phyloP scores from a whole-genome alignment of 345 rosid species.

The Hibiscus trionum region DNA sequence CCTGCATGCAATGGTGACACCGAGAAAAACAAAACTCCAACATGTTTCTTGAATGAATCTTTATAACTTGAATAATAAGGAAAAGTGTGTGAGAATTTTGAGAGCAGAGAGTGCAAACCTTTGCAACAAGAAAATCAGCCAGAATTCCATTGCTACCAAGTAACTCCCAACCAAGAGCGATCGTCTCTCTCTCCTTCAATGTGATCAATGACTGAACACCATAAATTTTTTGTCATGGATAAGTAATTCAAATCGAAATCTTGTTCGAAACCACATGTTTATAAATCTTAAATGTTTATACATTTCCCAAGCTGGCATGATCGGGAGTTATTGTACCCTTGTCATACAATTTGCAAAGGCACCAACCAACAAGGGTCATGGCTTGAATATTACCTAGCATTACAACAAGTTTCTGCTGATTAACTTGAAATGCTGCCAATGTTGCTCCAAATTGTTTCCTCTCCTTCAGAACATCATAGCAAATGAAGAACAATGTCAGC shows the following conservation, averaged over 20 bases:
- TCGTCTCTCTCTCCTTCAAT: constrained; percentile 69
- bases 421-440: constrained; percentile 71
- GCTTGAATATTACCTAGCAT: constrained; percentile 91
- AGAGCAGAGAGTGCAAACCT: constrained; percentile 36
- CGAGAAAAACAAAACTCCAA: neutral
- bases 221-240: neutral
- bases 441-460: constrained; percentile 98
- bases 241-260: neutral
- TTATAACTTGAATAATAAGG: neutral
- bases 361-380: constrained; percentile 91
- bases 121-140: constrained; percentile 86
- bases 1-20: constrained; percentile 35
- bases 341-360: constrained; percentile 89
- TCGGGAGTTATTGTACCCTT: constrained; percentile 78
- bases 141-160: constrained; percentile 93
- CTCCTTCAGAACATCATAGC: constrained; percentile 45
- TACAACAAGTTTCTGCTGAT: constrained; percentile 78
- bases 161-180: constrained; percentile 70
- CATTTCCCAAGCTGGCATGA: constrained; percentile 97
- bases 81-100: neutral
- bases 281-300: constrained; percentile 16
- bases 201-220: constrained; percentile 68
- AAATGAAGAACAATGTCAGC: constrained; percentile 6
- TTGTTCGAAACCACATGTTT: neutral
- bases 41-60: neutral